A percentile compares a stretch with the other conserved stretches of the same genome.
Evolutionary conservation across 495 filamentous ascomycete species (phyloP).

Genomic region (Aspergillus mulundensis): DNA sequence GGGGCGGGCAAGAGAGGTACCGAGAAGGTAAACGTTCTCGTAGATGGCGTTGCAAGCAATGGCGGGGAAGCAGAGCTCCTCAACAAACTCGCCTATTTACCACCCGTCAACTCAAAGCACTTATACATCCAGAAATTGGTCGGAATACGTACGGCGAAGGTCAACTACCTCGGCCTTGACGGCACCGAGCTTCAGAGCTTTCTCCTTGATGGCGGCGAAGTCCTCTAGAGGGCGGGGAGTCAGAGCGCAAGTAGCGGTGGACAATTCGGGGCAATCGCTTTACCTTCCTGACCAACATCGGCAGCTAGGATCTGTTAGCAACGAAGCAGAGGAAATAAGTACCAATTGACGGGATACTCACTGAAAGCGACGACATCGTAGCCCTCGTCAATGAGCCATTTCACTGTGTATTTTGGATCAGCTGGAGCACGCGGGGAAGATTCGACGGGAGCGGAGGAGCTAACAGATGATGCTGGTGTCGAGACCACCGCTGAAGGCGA

Average conservation of each 20-base stretch:
- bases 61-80: constrained; percentile 83
- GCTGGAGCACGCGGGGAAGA: neutral
- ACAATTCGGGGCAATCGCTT: neutral
- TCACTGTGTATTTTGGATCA: constrained; percentile 30
- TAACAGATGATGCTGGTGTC: constrained; percentile 61
- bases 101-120: neutral
- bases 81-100: constrained; percentile 60
- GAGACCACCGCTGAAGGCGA: constrained; percentile 51
- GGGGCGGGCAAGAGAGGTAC: constrained; percentile 77
- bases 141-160: constrained; percentile 45
- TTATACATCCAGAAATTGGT: neutral
- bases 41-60: constrained; percentile 81
- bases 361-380: constrained; percentile 67
- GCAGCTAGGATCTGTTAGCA: constrained; percentile 37
- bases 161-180: constrained; percentile 42
- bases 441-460: constrained; percentile 15
- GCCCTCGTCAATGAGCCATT: constrained; percentile 65
- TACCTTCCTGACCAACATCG: constrained; percentile 60
- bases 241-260: constrained; percentile 10
- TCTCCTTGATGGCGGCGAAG: constrained; percentile 59
- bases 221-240: constrained; percentile 43
- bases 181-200: constrained; percentile 53
- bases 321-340: neutral
- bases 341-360: constrained; percentile 25
- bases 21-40: constrained; percentile 76